These are phyloP conservation scores for Aspergillus fumigatiaffinis DNA, from an alignment of 2,329 filamentous ascomycete genomes.

Conservation along the genomic window DNA sequence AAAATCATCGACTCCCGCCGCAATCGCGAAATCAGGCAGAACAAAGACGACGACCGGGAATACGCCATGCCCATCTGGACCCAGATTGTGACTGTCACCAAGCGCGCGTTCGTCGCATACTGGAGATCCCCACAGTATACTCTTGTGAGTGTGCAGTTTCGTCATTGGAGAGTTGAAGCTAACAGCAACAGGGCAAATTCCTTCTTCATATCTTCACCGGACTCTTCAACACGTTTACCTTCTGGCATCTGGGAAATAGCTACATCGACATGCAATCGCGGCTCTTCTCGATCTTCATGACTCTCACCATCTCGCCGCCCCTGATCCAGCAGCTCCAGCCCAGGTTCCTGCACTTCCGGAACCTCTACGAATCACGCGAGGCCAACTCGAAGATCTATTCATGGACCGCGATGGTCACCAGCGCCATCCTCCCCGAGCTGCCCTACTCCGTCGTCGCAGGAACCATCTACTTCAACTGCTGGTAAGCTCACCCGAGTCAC, in stretches of 20 bases:
- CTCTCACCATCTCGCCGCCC: slow-evolving; percentile 68
- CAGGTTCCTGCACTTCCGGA: slow-evolving; percentile 61
- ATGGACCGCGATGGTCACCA: slow-evolving; percentile 67
- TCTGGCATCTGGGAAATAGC: slow-evolving; percentile 58
- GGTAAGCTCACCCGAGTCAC: slow-evolving; percentile 41
- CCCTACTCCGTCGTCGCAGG: slow-evolving; percentile 66
- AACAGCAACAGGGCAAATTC: slow-evolving; percentile 51
- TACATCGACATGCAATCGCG: slow-evolving; percentile 64
- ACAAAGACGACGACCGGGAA: slow-evolving; percentile 53
- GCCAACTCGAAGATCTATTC: slow-evolving; percentile 76
- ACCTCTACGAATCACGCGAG: slow-evolving; percentile 68
- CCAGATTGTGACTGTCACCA: slow-evolving; percentile 54
- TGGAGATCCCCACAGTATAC: slow-evolving; percentile 64
- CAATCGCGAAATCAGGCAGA: slow-evolving; percentile 32
- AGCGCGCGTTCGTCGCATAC: slow-evolving; percentile 58
- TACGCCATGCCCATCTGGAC: slow-evolving; percentile 58
- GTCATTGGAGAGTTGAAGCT: neutral
- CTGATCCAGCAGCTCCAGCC: slow-evolving; percentile 76
- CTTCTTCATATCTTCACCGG: slow-evolving; percentile 60
- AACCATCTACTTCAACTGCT: slow-evolving; percentile 61
- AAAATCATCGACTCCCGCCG: slow-evolving; percentile 49
- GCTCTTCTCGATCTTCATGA: slow-evolving; percentile 74
- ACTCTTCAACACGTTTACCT: slow-evolving; percentile 68
- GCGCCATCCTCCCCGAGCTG: slow-evolving; percentile 63
- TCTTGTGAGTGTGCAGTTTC: slow-evolving; percentile 23